A percentile compares a stretch with the other conserved stretches of the same genome.
Evolutionary conservation across 2,329 filamentous ascomycete species (phyloP).

Genomic region (Ascocoryne sarcoides): DNA sequence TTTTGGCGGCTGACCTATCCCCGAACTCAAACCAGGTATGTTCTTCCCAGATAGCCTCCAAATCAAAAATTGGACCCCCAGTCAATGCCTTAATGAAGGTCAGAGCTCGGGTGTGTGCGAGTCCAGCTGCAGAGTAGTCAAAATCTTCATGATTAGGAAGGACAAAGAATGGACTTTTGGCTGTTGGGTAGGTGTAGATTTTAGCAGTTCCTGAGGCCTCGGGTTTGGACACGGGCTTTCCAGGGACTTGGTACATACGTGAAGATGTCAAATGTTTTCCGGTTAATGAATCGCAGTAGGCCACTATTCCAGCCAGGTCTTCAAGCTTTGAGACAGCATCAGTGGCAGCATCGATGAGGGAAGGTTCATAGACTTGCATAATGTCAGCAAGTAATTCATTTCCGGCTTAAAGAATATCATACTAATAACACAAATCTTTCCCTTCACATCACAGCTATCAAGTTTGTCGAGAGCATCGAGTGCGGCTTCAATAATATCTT

Average conservation of each 20-base stretch:
- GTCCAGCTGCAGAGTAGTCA: conserved; percentile 37
- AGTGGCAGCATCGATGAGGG: neutral
- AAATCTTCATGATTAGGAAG: conserved; percentile 5
- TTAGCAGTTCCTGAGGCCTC: neutral
- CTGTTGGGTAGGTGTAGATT: conserved; percentile 1
- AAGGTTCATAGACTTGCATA: neutral
- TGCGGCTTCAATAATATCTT: neutral
- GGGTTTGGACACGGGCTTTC: neutral
- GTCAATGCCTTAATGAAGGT: conserved; percentile 56
- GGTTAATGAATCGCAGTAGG: too few species aligned
- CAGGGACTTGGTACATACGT: too few species aligned
- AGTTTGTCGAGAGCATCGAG: neutral
- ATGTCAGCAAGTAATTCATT: neutral
- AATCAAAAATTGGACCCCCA: conserved; percentile 60
- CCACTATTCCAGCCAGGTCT: neutral
- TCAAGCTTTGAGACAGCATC: neutral
- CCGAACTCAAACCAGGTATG: conserved; percentile 66
- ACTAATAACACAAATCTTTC: neutral
- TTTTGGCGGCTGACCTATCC: conserved; percentile 58
- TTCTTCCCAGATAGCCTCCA: conserved; percentile 73
- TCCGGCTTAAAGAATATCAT: neutral
- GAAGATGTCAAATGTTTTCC: too few species aligned
- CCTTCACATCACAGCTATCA: neutral
- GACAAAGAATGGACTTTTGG: conserved; percentile 8
- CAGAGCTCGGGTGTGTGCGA: conserved; percentile 54